Evolutionary conservation across 2,329 filamentous ascomycete species (phyloP).

Genomic region (Sporothrix luriei): DNA sequence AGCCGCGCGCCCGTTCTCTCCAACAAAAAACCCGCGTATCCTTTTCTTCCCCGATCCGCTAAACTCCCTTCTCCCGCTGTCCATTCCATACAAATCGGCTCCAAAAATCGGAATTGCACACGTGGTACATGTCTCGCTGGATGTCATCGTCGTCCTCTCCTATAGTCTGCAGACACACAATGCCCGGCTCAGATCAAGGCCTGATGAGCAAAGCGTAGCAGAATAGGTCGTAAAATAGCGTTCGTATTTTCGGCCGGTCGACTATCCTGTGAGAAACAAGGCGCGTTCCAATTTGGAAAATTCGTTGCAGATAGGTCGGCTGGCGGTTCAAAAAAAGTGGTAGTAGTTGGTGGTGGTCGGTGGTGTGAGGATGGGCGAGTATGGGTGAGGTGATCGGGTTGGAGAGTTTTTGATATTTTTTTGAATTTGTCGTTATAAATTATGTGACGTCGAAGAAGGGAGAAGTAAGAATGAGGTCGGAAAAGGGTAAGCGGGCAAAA

Average conservation of each 20-base stretch:
- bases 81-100: neutral
- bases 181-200: neutral
- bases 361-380: neutral
- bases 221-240: neutral
- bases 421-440: constrained; percentile 22
- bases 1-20: constrained; percentile 34
- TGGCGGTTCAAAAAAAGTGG: neutral
- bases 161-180: neutral
- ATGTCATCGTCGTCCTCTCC: neutral
- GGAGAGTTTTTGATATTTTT: constrained; percentile 25
- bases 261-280: neutral
- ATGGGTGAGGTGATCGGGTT: neutral
- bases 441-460: constrained; percentile 19
- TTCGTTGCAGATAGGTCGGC: constrained; percentile 6
- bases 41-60: neutral
- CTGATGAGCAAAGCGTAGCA: neutral
- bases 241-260: neutral
- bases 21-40: neutral
- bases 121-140: neutral
- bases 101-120: neutral
- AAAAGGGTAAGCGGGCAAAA: neutral
- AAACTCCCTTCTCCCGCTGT: constrained; percentile 9
- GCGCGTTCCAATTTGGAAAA: neutral
- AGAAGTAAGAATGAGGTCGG: constrained; percentile 10
- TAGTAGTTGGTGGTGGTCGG: neutral